Percentiles rank a stretch among this genome's conserved stretches.
phyloP scores from a whole-genome alignment of 2,329 filamentous ascomycete genomes.

The Neofusicoccum sp. region DNA sequence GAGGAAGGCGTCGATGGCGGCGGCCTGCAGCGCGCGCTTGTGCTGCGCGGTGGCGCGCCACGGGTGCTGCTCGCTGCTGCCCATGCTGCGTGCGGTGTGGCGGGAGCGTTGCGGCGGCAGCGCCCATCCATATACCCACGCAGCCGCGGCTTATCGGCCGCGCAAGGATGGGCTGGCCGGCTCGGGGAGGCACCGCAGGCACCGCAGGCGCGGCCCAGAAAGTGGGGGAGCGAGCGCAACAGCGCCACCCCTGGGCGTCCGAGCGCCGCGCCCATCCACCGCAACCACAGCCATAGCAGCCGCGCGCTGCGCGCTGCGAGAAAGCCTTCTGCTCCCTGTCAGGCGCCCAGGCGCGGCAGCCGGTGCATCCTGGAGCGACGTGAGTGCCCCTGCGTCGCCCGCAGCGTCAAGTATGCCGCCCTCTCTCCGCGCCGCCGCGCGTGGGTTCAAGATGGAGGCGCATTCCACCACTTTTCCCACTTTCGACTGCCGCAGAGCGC shows the following conservation, averaged over 20 bases:
- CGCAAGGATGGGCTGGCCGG: not conserved
- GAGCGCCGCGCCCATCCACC: slow-evolving; percentile 12
- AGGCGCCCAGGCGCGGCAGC: slow-evolving; percentile 8
- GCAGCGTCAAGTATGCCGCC: not conserved
- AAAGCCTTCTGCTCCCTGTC: slow-evolving; percentile 2
- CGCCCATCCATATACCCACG: too few relatives aligned
- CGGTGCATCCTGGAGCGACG: not conserved
- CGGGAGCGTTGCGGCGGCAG: not conserved
- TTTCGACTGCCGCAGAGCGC: slow-evolving; percentile 6
- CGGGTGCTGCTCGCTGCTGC: not conserved
- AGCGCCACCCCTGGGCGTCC: slow-evolving; percentile 5
- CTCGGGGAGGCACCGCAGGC: not conserved
- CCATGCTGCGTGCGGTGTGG: not conserved
- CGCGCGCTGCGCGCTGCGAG: not conserved
- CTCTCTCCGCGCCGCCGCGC: not conserved
- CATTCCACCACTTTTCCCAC: slow-evolving; percentile 18
- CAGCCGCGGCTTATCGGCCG: slow-evolving; percentile 4
- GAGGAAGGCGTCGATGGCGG: slow-evolving; percentile 4
- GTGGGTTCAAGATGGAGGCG: not conserved
- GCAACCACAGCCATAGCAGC: not conserved
- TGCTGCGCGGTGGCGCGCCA: slow-evolving; percentile 8
- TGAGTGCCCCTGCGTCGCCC: slow-evolving; percentile 1
- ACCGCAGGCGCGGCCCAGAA: not conserved
- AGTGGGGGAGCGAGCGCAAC: slow-evolving; percentile 16
- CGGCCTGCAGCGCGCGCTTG: slow-evolving; percentile 6